phyloP scores from a whole-genome alignment of 78 protist species.

The Chrysochromulina tobinii region DNA sequence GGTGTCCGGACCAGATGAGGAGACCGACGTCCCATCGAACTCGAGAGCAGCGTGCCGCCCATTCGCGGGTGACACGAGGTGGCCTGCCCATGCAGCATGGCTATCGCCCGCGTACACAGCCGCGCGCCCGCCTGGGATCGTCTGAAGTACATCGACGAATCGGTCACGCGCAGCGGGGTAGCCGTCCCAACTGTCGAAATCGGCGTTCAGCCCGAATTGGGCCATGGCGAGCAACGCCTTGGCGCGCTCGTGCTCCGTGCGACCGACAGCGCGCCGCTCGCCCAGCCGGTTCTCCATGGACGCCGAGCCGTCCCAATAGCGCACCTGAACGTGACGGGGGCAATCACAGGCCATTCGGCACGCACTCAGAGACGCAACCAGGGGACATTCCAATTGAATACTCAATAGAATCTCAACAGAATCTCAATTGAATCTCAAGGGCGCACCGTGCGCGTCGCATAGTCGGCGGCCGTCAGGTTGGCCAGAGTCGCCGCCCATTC shows the following conservation, averaged over 20 bases:
- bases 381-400: too few relatives aligned
- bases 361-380: too few relatives aligned
- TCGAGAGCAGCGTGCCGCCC: background rate
- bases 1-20: background rate
- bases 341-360: too few relatives aligned
- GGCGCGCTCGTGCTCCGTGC: too few relatives aligned
- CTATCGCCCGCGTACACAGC: background rate
- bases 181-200: background rate
- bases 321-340: too few relatives aligned
- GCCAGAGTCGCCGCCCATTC: background rate
- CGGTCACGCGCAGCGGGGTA: background rate
- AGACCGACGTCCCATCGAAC: background rate
- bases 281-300: too few relatives aligned
- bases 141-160: background rate
- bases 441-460: background rate
- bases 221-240: background rate
- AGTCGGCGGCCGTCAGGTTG: background rate
- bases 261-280: too few relatives aligned
- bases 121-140: background rate
- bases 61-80: background rate
- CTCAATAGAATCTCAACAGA: too few relatives aligned
- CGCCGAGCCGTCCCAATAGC: too few relatives aligned
- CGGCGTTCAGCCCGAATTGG: background rate
- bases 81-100: slow-evolving; percentile 22
- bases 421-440: too few relatives aligned